Evolutionary conservation across 176 grass and related monocot species (phyloP), one percentile per base, ranked within the genome.

Genomic region (Eragrostis nindensis): DNA sequence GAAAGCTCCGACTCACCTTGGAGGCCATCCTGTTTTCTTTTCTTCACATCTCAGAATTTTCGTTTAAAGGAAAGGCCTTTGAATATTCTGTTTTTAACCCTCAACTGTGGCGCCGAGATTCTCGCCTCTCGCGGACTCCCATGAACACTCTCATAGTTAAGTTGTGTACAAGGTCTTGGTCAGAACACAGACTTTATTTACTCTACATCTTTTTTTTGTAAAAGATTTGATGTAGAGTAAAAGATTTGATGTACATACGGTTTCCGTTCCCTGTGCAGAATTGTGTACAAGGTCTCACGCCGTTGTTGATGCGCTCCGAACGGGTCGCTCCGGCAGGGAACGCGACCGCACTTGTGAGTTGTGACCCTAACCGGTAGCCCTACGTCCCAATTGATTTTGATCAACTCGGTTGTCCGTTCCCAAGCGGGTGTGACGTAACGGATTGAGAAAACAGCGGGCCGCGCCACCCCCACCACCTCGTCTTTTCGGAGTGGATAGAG

Each of bases 41-140:
- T 15, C 64, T 62, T 49, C 67, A 18, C 19, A 24, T 29, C 25
- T n/a, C 11, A 10, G 54, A 52, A 71, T 78, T 85, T 66, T 50
- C 18, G 10, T 78, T 78, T 29, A 61, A 68, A 80, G 39, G 62
- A 44, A 68, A 76, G 73, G 3, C 21, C 61, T 86, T 86, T 86
- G 84, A 49, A 86, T 68, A 80, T 81, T 81, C 21, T 39, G 6
- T n/a, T 10, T 25, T n/a, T n/a, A n/a, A n/a, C n/a, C n/a, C n/a
- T n/a, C n/a, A n/a, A n/a, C n/a, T n/a, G n/a, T n/a, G 9, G 4
- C 19, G 12, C 46, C 2, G n/a, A 17, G 47, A 83, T 82, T 83
- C 59, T 74, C n/a, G 1, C 8, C 21, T 60, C 36, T 50, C 70
- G 5, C 70, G 9, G 70, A 38, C 27, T 55, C 40, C 10, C 21